Conservation (phyloP, 2,329 filamentous ascomycete genomes). For the Alternaria triticina region DNA sequence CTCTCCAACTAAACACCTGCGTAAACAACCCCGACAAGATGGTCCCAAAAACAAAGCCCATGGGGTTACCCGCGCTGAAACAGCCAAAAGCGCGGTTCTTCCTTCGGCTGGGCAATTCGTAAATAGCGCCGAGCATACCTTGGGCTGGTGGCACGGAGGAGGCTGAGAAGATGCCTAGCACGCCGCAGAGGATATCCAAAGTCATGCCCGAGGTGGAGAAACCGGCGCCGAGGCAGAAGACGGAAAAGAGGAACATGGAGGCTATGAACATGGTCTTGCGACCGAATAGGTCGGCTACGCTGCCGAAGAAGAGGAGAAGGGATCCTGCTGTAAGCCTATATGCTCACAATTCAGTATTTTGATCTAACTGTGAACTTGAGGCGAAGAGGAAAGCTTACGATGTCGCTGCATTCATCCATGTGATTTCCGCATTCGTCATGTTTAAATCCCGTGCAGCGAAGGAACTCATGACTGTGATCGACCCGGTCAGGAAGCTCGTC, state of each 20-base stretch:
- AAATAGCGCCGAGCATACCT: slow-evolving; percentile 68
- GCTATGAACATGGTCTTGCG: slow-evolving; percentile 65
- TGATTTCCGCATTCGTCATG: slow-evolving; percentile 71
- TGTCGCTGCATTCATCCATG: slow-evolving; percentile 70
- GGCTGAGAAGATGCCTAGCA: slow-evolving; percentile 69
- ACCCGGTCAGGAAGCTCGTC: slow-evolving; percentile 64
- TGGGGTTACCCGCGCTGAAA: slow-evolving; percentile 64
- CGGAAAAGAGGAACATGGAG: slow-evolving; percentile 65
- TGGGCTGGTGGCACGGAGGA: slow-evolving; percentile 69
- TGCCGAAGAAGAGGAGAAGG: slow-evolving; percentile 71
- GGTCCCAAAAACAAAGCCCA: slow-evolving; percentile 64
- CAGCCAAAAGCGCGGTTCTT: slow-evolving; percentile 71
- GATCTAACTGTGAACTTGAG: background rate
- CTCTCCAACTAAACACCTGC: slow-evolving; percentile 67
- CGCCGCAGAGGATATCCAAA: slow-evolving; percentile 67
- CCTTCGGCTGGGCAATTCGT: slow-evolving; percentile 65
- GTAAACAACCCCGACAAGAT: slow-evolving; percentile 69
- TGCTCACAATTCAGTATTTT: background rate
- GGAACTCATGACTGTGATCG: slow-evolving; percentile 67
- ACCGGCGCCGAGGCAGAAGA: slow-evolving; percentile 64
- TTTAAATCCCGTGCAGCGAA: slow-evolving; percentile 64
- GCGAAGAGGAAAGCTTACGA: slow-evolving; percentile 50
- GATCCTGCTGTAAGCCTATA: slow-evolving; percentile 65
- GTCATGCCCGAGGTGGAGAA: slow-evolving; percentile 66
- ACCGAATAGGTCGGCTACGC: slow-evolving; percentile 70